Percentiles rank a stretch among this genome's conserved stretches.
These are phyloP conservation scores for Pyrus communis DNA, from an alignment of 306 rosid genomes.

Conservation along the genomic window DNA sequence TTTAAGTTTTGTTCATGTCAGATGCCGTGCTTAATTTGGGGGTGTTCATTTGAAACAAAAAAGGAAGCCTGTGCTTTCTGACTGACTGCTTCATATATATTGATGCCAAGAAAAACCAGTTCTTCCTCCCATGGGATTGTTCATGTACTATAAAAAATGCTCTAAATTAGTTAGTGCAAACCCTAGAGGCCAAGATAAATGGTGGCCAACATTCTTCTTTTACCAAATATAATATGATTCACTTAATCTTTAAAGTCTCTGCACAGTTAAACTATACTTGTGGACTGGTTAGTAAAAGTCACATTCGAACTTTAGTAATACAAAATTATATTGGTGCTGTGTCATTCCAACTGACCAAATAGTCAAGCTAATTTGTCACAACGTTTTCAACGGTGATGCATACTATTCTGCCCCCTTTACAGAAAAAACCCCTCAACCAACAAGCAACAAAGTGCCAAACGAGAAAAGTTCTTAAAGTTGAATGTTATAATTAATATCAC, in stretches of 20 bases:
- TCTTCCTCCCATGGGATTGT: neutral
- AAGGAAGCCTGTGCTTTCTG: no score
- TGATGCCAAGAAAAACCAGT: neutral
- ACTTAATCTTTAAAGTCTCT: neutral
- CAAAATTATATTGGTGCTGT: neutral
- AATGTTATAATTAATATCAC: neutral
- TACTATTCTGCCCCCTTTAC: neutral
- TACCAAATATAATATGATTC: no score
- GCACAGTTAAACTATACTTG: neutral
- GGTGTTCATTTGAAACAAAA: no score
- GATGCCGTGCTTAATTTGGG: no score
- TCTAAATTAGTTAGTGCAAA: neutral
- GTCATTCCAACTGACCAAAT: neutral
- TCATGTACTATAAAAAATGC: neutral
- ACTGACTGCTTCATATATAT: no score
- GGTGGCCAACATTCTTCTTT: neutral
- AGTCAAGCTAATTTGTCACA: no score
- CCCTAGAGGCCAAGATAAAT: neutral
- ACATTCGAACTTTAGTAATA: neutral
- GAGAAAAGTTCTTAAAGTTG: neutral
- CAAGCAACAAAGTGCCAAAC: neutral
- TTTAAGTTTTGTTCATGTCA: no score
- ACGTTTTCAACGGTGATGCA: neutral
- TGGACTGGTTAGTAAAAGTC: neutral
- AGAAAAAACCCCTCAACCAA: neutral